phyloP scores from a whole-genome alignment of 2,329 filamentous ascomycete genomes.

The Beauveria pseudobassiana region DNA sequence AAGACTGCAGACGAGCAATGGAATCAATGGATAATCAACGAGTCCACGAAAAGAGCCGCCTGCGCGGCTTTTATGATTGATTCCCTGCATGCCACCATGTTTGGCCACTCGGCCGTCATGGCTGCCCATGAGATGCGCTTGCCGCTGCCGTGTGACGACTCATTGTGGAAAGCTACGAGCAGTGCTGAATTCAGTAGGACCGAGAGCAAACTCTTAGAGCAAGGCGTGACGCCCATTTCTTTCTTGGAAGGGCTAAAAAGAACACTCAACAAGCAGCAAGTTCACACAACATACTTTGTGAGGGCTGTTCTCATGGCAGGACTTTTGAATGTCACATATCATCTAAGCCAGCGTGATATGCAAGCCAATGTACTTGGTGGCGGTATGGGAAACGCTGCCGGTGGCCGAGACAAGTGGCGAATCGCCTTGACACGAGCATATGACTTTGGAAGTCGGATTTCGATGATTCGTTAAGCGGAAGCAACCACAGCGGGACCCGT shows the following conservation, averaged over 20 bases:
- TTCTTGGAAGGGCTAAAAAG: constrained; percentile 89
- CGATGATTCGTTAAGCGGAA: constrained; percentile 66
- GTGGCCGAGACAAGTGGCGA: constrained; percentile 87
- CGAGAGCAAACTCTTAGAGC: constrained; percentile 70
- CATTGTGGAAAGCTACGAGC: constrained; percentile 84
- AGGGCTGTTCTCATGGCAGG: constrained; percentile 92
- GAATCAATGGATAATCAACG: constrained; percentile 92
- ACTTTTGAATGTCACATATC: constrained; percentile 87
- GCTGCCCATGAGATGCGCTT: constrained; percentile 91
- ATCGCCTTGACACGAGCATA: constrained; percentile 79
- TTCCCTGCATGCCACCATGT: constrained; percentile 95
- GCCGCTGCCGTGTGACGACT: constrained; percentile 85
- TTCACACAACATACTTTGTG: constrained; percentile 88
- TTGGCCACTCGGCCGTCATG: constrained; percentile 95
- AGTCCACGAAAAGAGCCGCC: constrained; percentile 80
- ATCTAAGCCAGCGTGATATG: constrained; percentile 93
- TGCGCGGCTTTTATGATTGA: constrained; percentile 95
- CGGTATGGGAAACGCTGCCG: constrained; percentile 67
- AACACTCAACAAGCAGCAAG: constrained; percentile 76
- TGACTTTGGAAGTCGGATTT: constrained; percentile 90
- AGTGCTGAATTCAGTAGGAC: constrained; percentile 79
- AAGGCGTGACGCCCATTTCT: constrained; percentile 74
- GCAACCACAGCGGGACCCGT: constrained; percentile 45
- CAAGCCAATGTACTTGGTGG: constrained; percentile 78
- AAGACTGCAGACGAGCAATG: constrained; percentile 84